phyloP scores from a whole-genome alignment of 2,329 filamentous ascomycete genomes.

The Calycina marina region DNA sequence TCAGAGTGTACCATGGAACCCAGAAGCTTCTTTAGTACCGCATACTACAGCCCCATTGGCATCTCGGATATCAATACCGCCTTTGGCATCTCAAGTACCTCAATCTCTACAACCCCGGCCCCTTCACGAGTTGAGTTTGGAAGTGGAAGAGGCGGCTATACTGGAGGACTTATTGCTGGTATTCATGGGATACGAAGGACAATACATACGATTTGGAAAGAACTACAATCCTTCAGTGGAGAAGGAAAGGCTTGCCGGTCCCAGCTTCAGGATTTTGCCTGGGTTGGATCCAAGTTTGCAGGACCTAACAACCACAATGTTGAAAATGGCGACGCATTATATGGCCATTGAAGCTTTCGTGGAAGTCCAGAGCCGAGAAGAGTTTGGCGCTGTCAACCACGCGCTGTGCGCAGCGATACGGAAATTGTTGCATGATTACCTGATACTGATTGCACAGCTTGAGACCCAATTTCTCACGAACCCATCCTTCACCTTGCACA shows the following conservation, averaged over 20 bases:
- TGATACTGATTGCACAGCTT: constrained; percentile 82
- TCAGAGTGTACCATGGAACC: constrained; percentile 57
- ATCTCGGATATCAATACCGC: constrained; percentile 43
- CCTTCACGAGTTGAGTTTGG: constrained; percentile 57
- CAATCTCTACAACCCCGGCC: constrained; percentile 50
- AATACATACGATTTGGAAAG: constrained; percentile 79
- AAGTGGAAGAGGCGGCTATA: constrained; percentile 74
- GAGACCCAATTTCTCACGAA: constrained; percentile 89
- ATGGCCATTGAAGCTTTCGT: constrained; percentile 83
- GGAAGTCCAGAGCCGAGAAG: constrained; percentile 82
- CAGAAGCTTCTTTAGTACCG: constrained; percentile 58
- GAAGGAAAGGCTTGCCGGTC: constrained; percentile 73
- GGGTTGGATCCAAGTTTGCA: constrained; percentile 84
- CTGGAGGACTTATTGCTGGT: constrained; percentile 86
- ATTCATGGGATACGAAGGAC: constrained; percentile 97
- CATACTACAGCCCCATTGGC: constrained; percentile 41
- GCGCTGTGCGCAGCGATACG: constrained; percentile 90
- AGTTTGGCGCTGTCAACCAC: constrained; percentile 91
- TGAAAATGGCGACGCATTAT: constrained; percentile 91
- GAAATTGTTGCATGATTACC: constrained; percentile 81
- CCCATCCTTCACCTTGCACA: constrained; percentile 77
- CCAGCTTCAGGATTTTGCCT: constrained; percentile 61
- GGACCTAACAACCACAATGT: constrained; percentile 75
- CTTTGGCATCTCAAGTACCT: constrained; percentile 62
- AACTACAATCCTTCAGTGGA: constrained; percentile 74